phyloP scores from a whole-genome alignment of 108 stramenopile genomes.

The Thalassiosira profunda region DNA sequence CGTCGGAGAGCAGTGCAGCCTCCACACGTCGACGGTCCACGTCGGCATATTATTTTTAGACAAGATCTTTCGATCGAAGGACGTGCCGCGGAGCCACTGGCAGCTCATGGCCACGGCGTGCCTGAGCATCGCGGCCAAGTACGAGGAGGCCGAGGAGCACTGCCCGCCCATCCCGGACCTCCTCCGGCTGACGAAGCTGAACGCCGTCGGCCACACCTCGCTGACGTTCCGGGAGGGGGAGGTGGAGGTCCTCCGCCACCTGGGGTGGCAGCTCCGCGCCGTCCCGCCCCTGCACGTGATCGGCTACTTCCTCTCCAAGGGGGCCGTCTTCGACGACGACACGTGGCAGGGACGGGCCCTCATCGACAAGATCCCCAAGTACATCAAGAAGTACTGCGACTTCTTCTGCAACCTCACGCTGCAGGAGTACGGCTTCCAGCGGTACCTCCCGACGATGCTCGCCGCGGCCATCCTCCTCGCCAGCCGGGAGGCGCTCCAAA shows the following conservation, averaged over 20 bases:
- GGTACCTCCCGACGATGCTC: slow-evolving; percentile 83
- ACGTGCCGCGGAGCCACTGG: slow-evolving; percentile 85
- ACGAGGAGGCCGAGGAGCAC: slow-evolving; percentile 94
- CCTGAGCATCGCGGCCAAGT: slow-evolving; percentile 89
- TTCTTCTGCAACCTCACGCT: slow-evolving; percentile 96
- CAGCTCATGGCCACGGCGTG: slow-evolving; percentile 94
- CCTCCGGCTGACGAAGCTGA: slow-evolving; percentile 81
- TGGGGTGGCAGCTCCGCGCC: slow-evolving; percentile 87
- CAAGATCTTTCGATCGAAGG: slow-evolving; percentile 79
- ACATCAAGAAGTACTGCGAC: slow-evolving; percentile 94
- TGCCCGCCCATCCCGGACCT: slow-evolving; percentile 90
- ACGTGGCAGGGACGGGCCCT: slow-evolving; percentile 83
- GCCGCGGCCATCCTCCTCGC: slow-evolving; percentile 89
- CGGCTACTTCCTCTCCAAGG: slow-evolving; percentile 85
- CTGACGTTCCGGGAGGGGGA: slow-evolving; percentile 91
- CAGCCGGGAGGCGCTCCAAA: slow-evolving; percentile 77
- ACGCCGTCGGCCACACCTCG: slow-evolving; percentile 68
- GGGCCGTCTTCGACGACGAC: slow-evolving; percentile 79
- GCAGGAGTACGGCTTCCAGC: slow-evolving; percentile 93
- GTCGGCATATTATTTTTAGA: slow-evolving; percentile 86
- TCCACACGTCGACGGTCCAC: slow-evolving; percentile 87
- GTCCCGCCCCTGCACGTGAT: slow-evolving; percentile 83
- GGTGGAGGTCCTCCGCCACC: slow-evolving; percentile 73
- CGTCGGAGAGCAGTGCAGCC: slow-evolving; percentile 86
- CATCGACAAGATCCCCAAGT: slow-evolving; percentile 92